phyloP scores from a whole-genome alignment of 106 monocot genomes.

The Xerophyta viscosa region DNA sequence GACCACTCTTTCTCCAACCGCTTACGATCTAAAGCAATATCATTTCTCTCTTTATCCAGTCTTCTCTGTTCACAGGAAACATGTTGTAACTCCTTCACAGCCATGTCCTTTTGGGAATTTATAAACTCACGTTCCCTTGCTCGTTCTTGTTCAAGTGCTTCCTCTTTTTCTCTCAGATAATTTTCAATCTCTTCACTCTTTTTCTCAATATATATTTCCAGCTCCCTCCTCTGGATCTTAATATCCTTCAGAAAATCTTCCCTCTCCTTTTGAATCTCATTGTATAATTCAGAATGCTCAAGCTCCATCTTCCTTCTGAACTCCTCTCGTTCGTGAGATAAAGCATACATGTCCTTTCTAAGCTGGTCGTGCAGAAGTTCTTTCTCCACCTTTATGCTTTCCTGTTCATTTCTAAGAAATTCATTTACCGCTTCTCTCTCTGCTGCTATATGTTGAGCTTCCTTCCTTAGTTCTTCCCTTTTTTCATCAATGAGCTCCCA shows the following conservation, averaged over 20 bases:
- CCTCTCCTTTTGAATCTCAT: constrained; percentile 69
- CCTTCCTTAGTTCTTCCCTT: constrained; percentile 56
- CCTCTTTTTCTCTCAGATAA: constrained; percentile 64
- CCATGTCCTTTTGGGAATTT: constrained; percentile 53
- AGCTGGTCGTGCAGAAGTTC: constrained; percentile 56
- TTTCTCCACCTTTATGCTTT: constrained; percentile 74
- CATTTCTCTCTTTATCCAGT: constrained; percentile 58
- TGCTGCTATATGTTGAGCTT: constrained; percentile 41
- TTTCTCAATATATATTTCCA: constrained; percentile 44
- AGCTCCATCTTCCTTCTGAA: constrained; percentile 55
- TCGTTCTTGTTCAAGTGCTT: constrained; percentile 53
- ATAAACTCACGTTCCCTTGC: constrained; percentile 50
- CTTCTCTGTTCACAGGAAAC: constrained; percentile 45
- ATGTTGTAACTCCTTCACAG: constrained; percentile 49
- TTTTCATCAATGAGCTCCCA: constrained; percentile 94
- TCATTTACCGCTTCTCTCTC: constrained; percentile 44
- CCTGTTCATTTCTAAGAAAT: constrained; percentile 67
- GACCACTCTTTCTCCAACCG: constrained; percentile 67
- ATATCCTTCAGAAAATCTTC: constrained; percentile 64
- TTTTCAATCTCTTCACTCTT: constrained; percentile 59
- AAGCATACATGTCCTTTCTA: constrained; percentile 39
- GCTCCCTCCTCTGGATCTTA: constrained; percentile 57
- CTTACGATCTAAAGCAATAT: constrained; percentile 57
- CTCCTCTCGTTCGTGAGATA: constrained; percentile 65
- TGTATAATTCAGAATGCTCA: constrained; percentile 68